Evolutionary conservation across 2,329 filamentous ascomycete genomes (phyloP).

Genomic region (Paracamarosporium sp.): DNA sequence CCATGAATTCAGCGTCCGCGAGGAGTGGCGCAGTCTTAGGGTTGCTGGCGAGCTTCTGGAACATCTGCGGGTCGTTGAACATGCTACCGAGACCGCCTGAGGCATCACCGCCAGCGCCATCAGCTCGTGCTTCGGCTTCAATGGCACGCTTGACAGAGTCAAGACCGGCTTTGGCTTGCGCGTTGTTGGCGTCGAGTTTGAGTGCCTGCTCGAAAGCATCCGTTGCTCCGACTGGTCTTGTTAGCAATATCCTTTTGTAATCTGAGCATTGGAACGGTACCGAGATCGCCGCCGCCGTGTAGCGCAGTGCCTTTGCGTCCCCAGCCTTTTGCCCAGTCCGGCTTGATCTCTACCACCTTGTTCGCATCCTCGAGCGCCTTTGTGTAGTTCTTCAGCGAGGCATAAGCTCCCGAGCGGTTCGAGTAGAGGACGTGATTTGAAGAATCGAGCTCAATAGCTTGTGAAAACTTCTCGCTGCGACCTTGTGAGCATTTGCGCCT

Average conservation of each 20-base stretch:
- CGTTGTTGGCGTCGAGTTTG: conserved; percentile 89
- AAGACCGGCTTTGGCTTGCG: conserved; percentile 88
- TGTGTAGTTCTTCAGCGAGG: conserved; percentile 88
- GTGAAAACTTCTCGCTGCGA: conserved; percentile 85
- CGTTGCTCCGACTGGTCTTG: conserved; percentile 69
- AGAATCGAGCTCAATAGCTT: conserved; percentile 88
- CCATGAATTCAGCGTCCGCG: conserved; percentile 86
- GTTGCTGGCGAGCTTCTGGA: conserved; percentile 90
- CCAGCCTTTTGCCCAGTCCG: conserved; percentile 98
- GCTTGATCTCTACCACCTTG: conserved; percentile 93
- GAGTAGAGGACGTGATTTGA: conserved; percentile 97
- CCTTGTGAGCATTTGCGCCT: conserved; percentile 20
- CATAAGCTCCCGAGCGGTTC: conserved; percentile 87
- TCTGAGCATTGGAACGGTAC: conserved; percentile 48
- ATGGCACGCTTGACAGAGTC: conserved; percentile 87
- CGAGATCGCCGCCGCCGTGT: conserved; percentile 84
- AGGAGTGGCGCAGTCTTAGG: conserved; percentile 88
- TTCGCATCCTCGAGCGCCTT: conserved; percentile 86
- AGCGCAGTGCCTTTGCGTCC: conserved; percentile 89
- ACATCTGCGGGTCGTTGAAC: conserved; percentile 90
- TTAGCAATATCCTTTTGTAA: conserved; percentile 20
- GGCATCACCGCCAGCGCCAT: conserved; percentile 69
- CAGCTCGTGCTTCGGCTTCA: conserved; percentile 73
- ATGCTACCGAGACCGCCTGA: conserved; percentile 82
- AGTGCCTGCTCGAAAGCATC: conserved; percentile 95